Evolutionary conservation across 2,329 filamentous ascomycete genomes (phyloP).

Genomic region (Calycina herbarum): DNA sequence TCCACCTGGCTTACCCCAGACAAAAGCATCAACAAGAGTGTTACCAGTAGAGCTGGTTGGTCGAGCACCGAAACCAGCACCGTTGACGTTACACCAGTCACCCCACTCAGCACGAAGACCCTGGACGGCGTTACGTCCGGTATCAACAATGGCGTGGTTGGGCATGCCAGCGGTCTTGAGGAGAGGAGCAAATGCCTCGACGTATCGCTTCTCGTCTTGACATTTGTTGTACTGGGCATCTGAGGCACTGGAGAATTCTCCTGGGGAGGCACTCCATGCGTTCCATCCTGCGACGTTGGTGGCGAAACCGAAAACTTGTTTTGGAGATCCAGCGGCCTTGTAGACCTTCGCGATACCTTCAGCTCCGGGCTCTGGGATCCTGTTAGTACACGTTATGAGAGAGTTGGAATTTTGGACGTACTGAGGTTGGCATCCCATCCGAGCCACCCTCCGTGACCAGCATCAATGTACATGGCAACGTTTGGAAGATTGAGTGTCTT

Average conservation of each 20-base stretch:
- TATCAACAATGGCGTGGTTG: conserved; percentile 50
- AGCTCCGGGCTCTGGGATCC: conserved; percentile 43
- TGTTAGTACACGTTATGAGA: conserved; percentile 15
- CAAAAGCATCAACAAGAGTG: conserved; percentile 36
- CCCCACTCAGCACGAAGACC: conserved; percentile 48
- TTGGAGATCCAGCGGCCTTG: conserved; percentile 50
- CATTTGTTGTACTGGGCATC: conserved; percentile 50
- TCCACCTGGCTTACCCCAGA: conserved; percentile 41
- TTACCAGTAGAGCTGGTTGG: conserved; percentile 31
- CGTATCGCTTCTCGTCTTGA: conserved; percentile 44
- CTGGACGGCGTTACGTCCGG: conserved; percentile 50
- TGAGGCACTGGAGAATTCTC: conserved; percentile 39
- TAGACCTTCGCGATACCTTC: conserved; percentile 49
- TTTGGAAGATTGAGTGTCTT: conserved; percentile 54
- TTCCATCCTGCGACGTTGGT: conserved; percentile 64
- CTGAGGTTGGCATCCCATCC: conserved; percentile 57
- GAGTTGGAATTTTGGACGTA: conserved; percentile 11
- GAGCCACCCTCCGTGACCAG: conserved; percentile 59
- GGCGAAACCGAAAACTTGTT: conserved; percentile 52
- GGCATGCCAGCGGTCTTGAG: conserved; percentile 33
- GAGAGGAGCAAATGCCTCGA: conserved; percentile 43
- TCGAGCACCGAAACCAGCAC: conserved; percentile 38
- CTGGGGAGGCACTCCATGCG: conserved; percentile 32
- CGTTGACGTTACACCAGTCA: conserved; percentile 45
- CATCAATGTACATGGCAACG: conserved; percentile 59